Percentiles rank a stretch among this genome's conserved stretches.
Conservation (phyloP, 345 rosid species). For the Iberis pinnata region DNA sequence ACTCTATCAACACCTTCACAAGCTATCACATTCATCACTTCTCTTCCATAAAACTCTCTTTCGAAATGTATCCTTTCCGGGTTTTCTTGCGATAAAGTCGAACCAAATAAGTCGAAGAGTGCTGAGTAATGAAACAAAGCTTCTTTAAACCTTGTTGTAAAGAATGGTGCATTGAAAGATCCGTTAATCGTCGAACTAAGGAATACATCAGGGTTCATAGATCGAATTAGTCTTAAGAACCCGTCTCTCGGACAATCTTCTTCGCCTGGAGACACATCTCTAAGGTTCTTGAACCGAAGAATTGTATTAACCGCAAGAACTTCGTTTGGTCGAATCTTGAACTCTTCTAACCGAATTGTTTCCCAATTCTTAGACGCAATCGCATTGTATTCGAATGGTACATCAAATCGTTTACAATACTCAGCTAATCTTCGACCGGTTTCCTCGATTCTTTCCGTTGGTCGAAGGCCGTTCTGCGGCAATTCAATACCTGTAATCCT, state of each 20-base stretch:
- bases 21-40: slow-evolving; percentile 58
- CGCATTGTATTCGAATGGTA: slow-evolving; percentile 67
- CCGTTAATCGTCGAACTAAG: slow-evolving; percentile 49
- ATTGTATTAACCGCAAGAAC: slow-evolving; percentile 55
- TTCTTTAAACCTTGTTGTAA: slow-evolving; percentile 64
- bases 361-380: slow-evolving; percentile 67
- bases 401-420: slow-evolving; percentile 63
- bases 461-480: slow-evolving; percentile 68
- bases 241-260: slow-evolving; percentile 51
- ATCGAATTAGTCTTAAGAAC: slow-evolving; percentile 48
- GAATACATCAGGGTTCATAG: slow-evolving; percentile 51
- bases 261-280: slow-evolving; percentile 54
- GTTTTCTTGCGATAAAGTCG: slow-evolving; percentile 40
- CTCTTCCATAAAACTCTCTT: slow-evolving; percentile 56
- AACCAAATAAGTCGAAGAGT: slow-evolving; percentile 54
- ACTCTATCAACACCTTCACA: slow-evolving; percentile 75
- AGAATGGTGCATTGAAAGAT: slow-evolving; percentile 68
- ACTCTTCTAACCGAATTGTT: slow-evolving; percentile 51
- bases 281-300: slow-evolving; percentile 40
- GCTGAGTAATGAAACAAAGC: slow-evolving; percentile 69
- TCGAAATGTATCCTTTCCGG: slow-evolving; percentile 49
- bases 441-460: slow-evolving; percentile 56
- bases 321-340: slow-evolving; percentile 49
- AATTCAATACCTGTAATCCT: slow-evolving; percentile 83
- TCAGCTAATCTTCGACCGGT: slow-evolving; percentile 58